Conservation (phyloP, 2,329 filamentous ascomycete genomes). For the Colletotrichum sp. region DNA sequence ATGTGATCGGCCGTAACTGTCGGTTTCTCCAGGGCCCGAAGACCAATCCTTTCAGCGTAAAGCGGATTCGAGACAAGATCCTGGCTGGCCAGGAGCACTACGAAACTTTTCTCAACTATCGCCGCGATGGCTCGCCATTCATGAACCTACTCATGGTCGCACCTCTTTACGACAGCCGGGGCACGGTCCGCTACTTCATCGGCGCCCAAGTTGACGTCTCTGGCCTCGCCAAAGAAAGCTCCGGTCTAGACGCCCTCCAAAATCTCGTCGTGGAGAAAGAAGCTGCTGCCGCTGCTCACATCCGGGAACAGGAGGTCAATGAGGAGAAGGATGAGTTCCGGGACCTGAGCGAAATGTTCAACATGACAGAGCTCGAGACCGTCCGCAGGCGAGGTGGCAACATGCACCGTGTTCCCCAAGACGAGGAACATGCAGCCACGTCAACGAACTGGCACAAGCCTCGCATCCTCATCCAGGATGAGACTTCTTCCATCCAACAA, state of each 20-base stretch:
- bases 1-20: slow-evolving; percentile 77
- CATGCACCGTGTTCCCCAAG: slow-evolving; percentile 57
- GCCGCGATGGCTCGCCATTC: slow-evolving; percentile 77
- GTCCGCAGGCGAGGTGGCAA: slow-evolving; percentile 67
- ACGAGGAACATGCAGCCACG: slow-evolving; percentile 42
- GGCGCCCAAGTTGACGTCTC: slow-evolving; percentile 76
- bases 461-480: slow-evolving; percentile 44
- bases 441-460: slow-evolving; percentile 40
- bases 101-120: slow-evolving; percentile 78
- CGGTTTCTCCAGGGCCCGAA: slow-evolving; percentile 78
- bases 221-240: slow-evolving; percentile 68
- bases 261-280: slow-evolving; percentile 45
- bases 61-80: slow-evolving; percentile 65
- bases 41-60: slow-evolving; percentile 67
- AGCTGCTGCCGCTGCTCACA: slow-evolving; percentile 28
- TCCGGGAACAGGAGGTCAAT: slow-evolving; percentile 18
- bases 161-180: slow-evolving; percentile 70
- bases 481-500: slow-evolving; percentile 24
- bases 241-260: slow-evolving; percentile 66
- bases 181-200: slow-evolving; percentile 69
- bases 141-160: slow-evolving; percentile 80
- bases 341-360: slow-evolving; percentile 72
- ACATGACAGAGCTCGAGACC: slow-evolving; percentile 66
- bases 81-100: slow-evolving; percentile 69
- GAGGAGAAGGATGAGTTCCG: slow-evolving; percentile 60